Conservation (phyloP, 2,329 filamentous ascomycete species). For the Xylariaceae sp. region DNA sequence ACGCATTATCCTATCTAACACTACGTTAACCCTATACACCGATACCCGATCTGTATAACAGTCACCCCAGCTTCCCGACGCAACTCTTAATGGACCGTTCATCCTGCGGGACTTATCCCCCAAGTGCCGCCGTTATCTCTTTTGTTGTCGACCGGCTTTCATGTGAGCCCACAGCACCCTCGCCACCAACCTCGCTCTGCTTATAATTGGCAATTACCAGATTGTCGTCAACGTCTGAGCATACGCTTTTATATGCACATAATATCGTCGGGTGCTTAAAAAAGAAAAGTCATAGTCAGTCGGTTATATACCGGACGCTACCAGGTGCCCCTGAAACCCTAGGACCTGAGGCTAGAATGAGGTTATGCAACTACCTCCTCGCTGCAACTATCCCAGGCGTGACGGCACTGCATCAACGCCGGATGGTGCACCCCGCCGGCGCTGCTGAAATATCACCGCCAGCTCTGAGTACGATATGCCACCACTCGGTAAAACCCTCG, state of each 20-base stretch:
- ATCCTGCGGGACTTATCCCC: conserved; percentile 7
- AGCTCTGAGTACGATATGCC: conserved; percentile 16
- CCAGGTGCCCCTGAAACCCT: not conserved
- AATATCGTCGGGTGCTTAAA: not conserved
- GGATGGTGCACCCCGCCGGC: conserved; percentile 20
- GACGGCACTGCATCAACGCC: conserved; percentile 19
- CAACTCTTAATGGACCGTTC: not conserved
- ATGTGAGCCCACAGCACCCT: conserved; percentile 2
- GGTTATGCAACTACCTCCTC: conserved; percentile 18
- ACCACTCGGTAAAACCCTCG: not conserved
- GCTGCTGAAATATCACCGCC: conserved; percentile 14
- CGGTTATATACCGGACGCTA: not conserved
- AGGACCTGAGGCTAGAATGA: conserved; percentile 20
- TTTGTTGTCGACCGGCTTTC: conserved; percentile 11
- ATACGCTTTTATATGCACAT: conserved; percentile 5
- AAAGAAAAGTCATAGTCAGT: not conserved
- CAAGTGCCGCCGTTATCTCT: conserved; percentile 2
- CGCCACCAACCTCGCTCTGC: not conserved
- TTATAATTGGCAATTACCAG: not conserved
- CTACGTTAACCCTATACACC: conserved; percentile 10
- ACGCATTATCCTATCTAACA: not conserved
- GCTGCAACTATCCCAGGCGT: conserved; percentile 16
- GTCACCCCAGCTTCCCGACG: not conserved
- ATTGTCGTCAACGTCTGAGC: not conserved
- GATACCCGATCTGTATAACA: conserved; percentile 5